Evolutionary conservation across 1,139 yeast species (phyloP), one percentile per base, ranked within the genome.

Genomic region (Zygoascus sp.): DNA sequence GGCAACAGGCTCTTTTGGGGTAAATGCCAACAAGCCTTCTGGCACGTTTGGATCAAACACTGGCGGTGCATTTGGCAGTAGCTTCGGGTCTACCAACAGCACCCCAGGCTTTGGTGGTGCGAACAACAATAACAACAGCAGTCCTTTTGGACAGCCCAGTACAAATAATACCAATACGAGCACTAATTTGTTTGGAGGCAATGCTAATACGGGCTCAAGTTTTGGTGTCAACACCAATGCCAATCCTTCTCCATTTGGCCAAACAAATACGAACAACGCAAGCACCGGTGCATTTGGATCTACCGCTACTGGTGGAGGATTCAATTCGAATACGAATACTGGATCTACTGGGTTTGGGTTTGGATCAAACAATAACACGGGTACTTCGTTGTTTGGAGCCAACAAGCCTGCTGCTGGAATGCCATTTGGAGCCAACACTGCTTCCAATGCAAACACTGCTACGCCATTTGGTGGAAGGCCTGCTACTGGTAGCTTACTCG

Each of bases 111-210:
- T 42, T 42, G 47, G 47, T 15, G 32, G 32, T 15, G 25, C 22
- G 5, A 35, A 10, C 7, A 22, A 9, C 32, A 38, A 13, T 25
- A 22, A 21, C 32, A 34, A 13, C 15, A 22, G 28, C 19, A 32
- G 38, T 30, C 23, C 44, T 11, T 44, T 44, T 44, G 47, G 47
- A 2, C 43, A 44, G 19, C 32, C 25, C 16, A 44, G 38, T 25
- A 30, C 36, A 22, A 44, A 43, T 25, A 40, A 55, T n/a, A 34
- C 63, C 22, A 47, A 40, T 32, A 53, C 59, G 28, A 52, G 58
- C 7, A 54, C 58, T 25, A 59, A 59, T 20, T 54, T 62, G 30
- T 71, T 70, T 58, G 74, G 74, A 2, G 28, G 27, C 9, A 48
- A 34, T 20, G 44, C 49, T 11, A 42, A 47, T 27, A 46, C 46